phyloP scores from a whole-genome alignment of 805 yeast species.

The Jamesozyma spencerorum region DNA sequence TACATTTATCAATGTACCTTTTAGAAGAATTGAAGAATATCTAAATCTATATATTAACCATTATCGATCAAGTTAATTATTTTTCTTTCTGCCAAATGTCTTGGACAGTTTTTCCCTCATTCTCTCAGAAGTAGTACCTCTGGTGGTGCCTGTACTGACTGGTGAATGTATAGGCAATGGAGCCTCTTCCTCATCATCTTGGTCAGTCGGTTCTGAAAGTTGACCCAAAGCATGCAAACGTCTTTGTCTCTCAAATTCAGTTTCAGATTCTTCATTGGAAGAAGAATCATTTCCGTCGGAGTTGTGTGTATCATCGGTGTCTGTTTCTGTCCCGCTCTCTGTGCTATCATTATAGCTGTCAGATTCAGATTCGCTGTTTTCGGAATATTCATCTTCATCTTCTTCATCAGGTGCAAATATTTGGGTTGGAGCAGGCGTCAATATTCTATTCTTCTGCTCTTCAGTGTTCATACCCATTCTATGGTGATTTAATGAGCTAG shows the following conservation, averaged over 20 bases:
- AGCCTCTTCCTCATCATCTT: constrained; percentile 42
- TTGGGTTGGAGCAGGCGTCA: constrained; percentile 9
- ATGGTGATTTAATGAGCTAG: background rate
- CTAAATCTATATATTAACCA: too few species aligned
- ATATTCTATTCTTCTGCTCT: constrained; percentile 3
- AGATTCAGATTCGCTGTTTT: constrained; percentile 5
- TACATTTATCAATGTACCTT: background rate
- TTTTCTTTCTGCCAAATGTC: constrained; percentile 7
- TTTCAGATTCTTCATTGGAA: constrained; percentile 36
- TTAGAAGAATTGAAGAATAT: too few species aligned
- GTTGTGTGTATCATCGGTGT: constrained; percentile 9
- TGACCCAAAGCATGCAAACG: constrained; percentile 51
- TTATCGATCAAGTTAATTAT: too few species aligned
- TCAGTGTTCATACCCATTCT: background rate
- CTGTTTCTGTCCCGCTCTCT: constrained; percentile 14
- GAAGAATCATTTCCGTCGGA: constrained; percentile 16
- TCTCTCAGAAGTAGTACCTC: constrained; percentile 8
- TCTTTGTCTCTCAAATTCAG: constrained; percentile 57
- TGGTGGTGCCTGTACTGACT: constrained; percentile 3
- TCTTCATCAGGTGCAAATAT: background rate
- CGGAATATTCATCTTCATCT: constrained; percentile 1
- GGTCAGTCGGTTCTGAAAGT: constrained; percentile 31
- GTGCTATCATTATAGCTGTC: constrained; percentile 19
- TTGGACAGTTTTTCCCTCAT: constrained; percentile 12
- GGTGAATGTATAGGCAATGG: constrained; percentile 4